Percentiles rank a stretch among this genome's conserved stretches.
Conservation (phyloP, 768 basidiomycete genomes). For the Calocybe gangraenosa region DNA sequence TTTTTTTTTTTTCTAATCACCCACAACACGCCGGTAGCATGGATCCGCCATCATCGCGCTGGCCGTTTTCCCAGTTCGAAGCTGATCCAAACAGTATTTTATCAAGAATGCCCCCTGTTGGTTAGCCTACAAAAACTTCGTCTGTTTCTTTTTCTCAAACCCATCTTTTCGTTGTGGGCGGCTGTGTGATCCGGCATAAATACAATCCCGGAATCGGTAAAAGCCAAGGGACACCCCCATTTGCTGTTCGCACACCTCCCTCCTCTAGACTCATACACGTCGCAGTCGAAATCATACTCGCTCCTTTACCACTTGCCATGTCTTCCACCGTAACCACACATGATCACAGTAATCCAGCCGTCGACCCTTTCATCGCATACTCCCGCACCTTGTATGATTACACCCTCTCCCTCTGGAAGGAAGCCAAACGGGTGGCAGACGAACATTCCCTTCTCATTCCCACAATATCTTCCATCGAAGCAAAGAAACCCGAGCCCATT, state of each 20-base stretch:
- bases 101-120: too few relatives aligned
- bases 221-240: constrained; percentile 1
- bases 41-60: background rate
- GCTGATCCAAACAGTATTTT: background rate
- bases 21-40: background rate
- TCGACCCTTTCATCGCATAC: constrained; percentile 48
- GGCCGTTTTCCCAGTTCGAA: background rate
- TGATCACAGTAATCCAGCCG: constrained; percentile 8
- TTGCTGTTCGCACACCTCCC: constrained; percentile 7
- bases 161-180: constrained; percentile 8
- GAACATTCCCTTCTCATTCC: constrained; percentile 23
- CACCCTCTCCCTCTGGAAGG: constrained; percentile 63
- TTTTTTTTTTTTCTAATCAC: background rate
- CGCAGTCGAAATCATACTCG: constrained; percentile 8
- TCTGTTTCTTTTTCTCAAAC: too few relatives aligned
- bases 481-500: background rate
- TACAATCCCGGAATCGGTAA: constrained; percentile 12
- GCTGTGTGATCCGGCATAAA: constrained; percentile 20
- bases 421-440: constrained; percentile 57
- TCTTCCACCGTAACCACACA: constrained; percentile 16
- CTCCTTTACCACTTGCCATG: constrained; percentile 5
- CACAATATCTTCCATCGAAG: background rate
- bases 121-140: too few relatives aligned
- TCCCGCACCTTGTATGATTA: constrained; percentile 65
- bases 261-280: constrained; percentile 9